A percentile compares a stretch with the other conserved stretches of the same genome.
Evolutionary conservation across 441 rosid genomes (phyloP).

Genomic region (Syzygium malaccense): DNA sequence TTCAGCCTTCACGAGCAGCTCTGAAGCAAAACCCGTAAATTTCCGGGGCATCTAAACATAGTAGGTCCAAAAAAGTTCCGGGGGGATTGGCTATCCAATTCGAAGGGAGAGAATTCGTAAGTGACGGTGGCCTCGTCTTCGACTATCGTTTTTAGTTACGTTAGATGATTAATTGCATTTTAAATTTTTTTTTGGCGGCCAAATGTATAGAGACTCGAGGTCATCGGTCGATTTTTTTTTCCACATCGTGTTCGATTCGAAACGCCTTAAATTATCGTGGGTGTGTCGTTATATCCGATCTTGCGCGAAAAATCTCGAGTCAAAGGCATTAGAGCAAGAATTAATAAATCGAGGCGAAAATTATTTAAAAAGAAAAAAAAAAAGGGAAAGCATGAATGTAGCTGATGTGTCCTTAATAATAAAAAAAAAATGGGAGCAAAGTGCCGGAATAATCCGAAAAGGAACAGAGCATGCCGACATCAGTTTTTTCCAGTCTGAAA

Average conservation of each 20-base stretch:
- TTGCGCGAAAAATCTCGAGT: neutral
- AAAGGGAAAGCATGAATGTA: neutral
- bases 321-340: neutral
- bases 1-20: slow-evolving; percentile 3
- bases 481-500: neutral
- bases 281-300: neutral
- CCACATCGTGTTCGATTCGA: accelerated
- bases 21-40: slow-evolving; percentile 12
- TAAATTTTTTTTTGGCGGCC: neutral
- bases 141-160: neutral
- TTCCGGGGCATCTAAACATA: too few relatives aligned
- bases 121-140: accelerated
- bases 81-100: too few relatives aligned
- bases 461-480: neutral
- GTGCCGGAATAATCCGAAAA: neutral
- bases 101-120: too few relatives aligned
- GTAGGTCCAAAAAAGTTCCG: too few relatives aligned
- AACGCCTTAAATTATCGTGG: neutral
- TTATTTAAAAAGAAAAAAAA: too few relatives aligned
- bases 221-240: neutral
- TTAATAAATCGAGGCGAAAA: neutral
- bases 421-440: neutral
- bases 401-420: neutral
- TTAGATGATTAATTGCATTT: neutral
- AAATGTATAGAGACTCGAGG: accelerated